Conservation (phyloP, 78 protist species). For the Guillardia theta region DNA sequence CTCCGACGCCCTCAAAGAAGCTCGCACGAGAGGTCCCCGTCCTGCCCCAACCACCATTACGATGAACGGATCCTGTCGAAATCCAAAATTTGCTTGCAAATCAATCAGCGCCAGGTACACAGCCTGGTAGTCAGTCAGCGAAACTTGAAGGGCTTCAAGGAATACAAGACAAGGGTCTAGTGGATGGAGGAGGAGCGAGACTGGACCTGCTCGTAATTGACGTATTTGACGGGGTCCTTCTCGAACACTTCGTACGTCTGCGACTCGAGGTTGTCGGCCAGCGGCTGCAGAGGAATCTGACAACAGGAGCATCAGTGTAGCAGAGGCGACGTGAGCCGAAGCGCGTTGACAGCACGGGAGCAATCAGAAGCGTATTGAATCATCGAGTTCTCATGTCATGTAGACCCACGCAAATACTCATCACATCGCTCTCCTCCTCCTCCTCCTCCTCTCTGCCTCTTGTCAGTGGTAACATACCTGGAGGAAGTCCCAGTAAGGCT, state of each 20-base stretch:
- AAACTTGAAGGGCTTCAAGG: not conserved
- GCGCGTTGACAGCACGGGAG: not conserved
- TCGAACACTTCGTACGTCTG: constrained; percentile 94
- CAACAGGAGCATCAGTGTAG: not conserved
- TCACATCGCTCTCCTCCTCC: too few relatives aligned
- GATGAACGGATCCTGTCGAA: not conserved
- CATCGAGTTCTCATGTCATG: too few relatives aligned
- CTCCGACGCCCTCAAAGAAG: constrained; percentile 40
- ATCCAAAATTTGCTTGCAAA: too few relatives aligned
- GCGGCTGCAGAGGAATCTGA: constrained; percentile 82
- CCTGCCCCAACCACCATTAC: constrained; percentile 98
- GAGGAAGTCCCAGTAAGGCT: constrained; percentile 65
- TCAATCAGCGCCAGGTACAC: too few relatives aligned
- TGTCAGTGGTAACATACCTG: too few relatives aligned
- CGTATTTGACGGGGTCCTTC: constrained; percentile 77
- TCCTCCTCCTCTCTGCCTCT: too few relatives aligned
- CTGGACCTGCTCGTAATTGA: not conserved
- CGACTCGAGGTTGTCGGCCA: constrained; percentile 90
- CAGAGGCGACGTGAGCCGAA: not conserved
- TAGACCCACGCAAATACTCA: too few relatives aligned
- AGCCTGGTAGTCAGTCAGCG: not conserved
- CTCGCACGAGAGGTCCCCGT: constrained; percentile 94
- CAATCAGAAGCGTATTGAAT: not conserved
- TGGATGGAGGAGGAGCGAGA: not conserved
- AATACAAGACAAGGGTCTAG: not conserved